Conservation (phyloP, 129 eudicot genomes). For the Lactuca sativa region DNA sequence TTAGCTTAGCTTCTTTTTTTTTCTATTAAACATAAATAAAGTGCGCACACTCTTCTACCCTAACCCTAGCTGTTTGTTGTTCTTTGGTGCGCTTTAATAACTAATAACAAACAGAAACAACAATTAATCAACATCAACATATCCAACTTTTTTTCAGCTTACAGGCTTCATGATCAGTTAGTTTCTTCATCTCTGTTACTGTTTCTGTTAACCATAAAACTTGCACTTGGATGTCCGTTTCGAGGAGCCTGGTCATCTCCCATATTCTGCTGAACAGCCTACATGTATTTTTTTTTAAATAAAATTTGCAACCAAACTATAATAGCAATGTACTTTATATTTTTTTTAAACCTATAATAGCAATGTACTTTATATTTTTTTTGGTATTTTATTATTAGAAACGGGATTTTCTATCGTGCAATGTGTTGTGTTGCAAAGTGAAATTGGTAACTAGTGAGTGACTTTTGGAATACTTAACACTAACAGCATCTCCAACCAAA, state of each 20-base stretch:
- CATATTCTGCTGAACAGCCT: conserved; percentile 87
- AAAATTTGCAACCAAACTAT: too few relatives aligned
- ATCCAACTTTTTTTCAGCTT: conserved; percentile 13
- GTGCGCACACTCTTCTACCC: too few relatives aligned
- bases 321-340: too few relatives aligned
- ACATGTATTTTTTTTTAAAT: not conserved
- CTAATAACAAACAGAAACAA: conserved; percentile 13
- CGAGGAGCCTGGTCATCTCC: conserved; percentile 47
- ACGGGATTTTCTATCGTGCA: too few relatives aligned
- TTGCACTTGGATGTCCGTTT: conserved; percentile 34
- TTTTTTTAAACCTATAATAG: too few relatives aligned
- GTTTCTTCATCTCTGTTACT: conserved; percentile 32
- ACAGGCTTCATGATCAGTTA: conserved; percentile 25
- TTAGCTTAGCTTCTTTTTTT: not conserved
- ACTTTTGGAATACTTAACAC: too few relatives aligned
- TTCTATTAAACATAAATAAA: conserved; percentile 10
- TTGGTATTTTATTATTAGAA: too few relatives aligned
- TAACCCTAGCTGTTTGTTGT: too few relatives aligned
- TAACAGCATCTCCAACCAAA: too few relatives aligned
- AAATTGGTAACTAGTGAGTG: too few relatives aligned
- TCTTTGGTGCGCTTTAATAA: not conserved
- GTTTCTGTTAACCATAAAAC: conserved; percentile 17
- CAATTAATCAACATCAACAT: not conserved
- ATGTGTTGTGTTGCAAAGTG: too few relatives aligned
- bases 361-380: too few relatives aligned